A percentile compares a stretch with the other conserved stretches of the same genome.
These are phyloP conservation scores for Mangifera indica DNA, from an alignment of 345 rosid species.

Conservation along the genomic window DNA sequence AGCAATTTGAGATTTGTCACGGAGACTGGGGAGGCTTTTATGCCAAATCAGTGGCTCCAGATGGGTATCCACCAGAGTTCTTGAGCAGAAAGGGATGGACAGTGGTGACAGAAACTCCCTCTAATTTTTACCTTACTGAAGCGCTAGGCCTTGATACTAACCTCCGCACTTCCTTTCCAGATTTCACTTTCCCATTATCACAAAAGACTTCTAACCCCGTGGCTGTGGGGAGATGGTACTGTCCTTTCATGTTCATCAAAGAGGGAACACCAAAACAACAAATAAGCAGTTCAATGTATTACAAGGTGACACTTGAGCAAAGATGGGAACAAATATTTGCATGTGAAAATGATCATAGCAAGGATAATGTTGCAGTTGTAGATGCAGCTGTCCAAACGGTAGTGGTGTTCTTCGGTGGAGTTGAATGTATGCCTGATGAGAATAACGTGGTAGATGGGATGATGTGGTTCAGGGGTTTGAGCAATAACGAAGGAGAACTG, in stretches of 20 bases:
- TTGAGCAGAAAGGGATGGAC: slow-evolving; percentile 51
- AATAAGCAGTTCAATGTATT: slow-evolving; percentile 42
- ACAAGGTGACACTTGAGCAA: slow-evolving; percentile 54
- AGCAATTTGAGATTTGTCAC: slow-evolving; percentile 41
- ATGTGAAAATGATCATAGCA: slow-evolving; percentile 22
- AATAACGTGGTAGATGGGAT: slow-evolving; percentile 29
- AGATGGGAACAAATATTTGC: slow-evolving; percentile 55
- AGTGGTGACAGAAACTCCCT: slow-evolving; percentile 24
- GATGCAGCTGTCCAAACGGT: slow-evolving; percentile 33
- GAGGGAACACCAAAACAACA: slow-evolving; percentile 44
- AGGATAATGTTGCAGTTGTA: slow-evolving; percentile 25
- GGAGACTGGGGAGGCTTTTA: slow-evolving; percentile 7
- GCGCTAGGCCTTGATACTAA: slow-evolving; percentile 51
- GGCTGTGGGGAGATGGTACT: slow-evolving; percentile 63
- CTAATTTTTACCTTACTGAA: slow-evolving; percentile 34
- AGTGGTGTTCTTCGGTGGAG: slow-evolving; percentile 36
- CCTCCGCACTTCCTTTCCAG: slow-evolving; percentile 44
- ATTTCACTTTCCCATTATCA: slow-evolving; percentile 26
- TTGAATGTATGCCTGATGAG: slow-evolving; percentile 11
- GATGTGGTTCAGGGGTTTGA: slow-evolving; percentile 33
- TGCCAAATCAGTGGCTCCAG: slow-evolving; percentile 48
- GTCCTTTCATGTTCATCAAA: slow-evolving; percentile 60
- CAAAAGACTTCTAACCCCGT: slow-evolving; percentile 10
- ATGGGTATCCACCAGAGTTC: slow-evolving; percentile 50
- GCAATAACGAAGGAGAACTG: slow-evolving; percentile 21